Percentiles rank a stretch among this genome's conserved stretches.
Evolutionary conservation across 352 stramenopile genomes (phyloP).

Genomic region (Elongisporangium anandrum): DNA sequence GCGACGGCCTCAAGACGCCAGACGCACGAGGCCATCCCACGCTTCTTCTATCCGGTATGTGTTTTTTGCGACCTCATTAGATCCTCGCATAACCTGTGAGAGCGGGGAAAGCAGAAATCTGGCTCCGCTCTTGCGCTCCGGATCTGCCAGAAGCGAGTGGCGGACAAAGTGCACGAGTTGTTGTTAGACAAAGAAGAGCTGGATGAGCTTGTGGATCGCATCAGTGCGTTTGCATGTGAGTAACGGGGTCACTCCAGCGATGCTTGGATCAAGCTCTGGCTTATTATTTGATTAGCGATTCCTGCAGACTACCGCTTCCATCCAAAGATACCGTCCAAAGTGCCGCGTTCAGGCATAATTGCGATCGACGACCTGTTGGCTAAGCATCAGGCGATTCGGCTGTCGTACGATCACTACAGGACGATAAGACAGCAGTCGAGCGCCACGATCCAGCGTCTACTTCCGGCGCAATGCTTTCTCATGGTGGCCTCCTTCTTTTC

Average conservation of each 20-base stretch:
- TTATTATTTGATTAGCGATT: slow-evolving; percentile 10
- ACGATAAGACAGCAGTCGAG: slow-evolving; percentile 4
- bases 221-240: slow-evolving; percentile 18
- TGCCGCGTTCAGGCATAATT: slow-evolving; percentile 17
- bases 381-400: slow-evolving; percentile 20
- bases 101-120: slow-evolving; percentile 3
- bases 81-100: too few species aligned
- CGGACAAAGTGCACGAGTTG: slow-evolving; percentile 8
- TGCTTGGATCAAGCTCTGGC: not conserved
- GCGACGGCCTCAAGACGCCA: too few species aligned
- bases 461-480: slow-evolving; percentile 31
- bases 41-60: slow-evolving; percentile 43
- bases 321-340: slow-evolving; percentile 12
- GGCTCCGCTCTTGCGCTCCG: slow-evolving; percentile 11
- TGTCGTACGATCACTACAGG: slow-evolving; percentile 44
- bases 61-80: slow-evolving; percentile 11
- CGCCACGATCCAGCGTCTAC: slow-evolving; percentile 21
- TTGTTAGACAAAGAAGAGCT: slow-evolving; percentile 9
- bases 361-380: slow-evolving; percentile 33
- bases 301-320: slow-evolving; percentile 8
- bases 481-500: slow-evolving; percentile 21
- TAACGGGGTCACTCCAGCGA: not conserved
- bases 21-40: slow-evolving; percentile 37
- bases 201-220: not conserved
- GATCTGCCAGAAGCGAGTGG: slow-evolving; percentile 4